Conservation (phyloP, 2,329 filamentous ascomycete species). For the Penicillium sp. region DNA sequence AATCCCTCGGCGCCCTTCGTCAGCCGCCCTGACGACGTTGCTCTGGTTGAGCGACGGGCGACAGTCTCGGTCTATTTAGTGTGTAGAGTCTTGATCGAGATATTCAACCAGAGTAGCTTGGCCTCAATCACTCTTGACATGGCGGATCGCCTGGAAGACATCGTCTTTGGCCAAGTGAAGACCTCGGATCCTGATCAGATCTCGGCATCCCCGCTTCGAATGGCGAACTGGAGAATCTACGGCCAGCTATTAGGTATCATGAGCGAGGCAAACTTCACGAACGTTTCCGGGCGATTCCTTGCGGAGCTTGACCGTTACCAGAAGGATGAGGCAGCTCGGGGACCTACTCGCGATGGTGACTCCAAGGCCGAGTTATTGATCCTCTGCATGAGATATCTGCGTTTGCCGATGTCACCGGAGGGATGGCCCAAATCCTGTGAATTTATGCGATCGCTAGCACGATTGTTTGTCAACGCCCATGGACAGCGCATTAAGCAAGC, state of each 20-base stretch:
- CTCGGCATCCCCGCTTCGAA: conserved; percentile 69
- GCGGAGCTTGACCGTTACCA: conserved; percentile 77
- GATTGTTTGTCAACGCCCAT: conserved; percentile 80
- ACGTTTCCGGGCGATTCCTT: conserved; percentile 80
- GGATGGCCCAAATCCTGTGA: conserved; percentile 86
- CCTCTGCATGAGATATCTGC: conserved; percentile 86
- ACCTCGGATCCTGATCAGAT: conserved; percentile 81
- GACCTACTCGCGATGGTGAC: conserved; percentile 63
- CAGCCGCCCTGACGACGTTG: conserved; percentile 67
- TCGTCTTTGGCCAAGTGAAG: conserved; percentile 95
- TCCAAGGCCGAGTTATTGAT: conserved; percentile 83
- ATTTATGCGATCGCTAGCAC: conserved; percentile 79
- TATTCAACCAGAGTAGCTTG: conserved; percentile 86
- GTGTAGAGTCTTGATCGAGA: conserved; percentile 89
- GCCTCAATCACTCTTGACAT: conserved; percentile 83
- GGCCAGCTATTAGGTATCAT: conserved; percentile 91
- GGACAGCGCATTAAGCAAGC: conserved; percentile 89
- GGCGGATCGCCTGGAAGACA: conserved; percentile 89
- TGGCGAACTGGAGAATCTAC: conserved; percentile 95
- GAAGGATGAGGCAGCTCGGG: conserved; percentile 62
- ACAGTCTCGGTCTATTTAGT: conserved; percentile 95
- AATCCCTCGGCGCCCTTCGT: conserved; percentile 38
- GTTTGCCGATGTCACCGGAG: conserved; percentile 71
- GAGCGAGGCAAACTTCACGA: conserved; percentile 87
- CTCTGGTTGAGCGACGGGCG: conserved; percentile 82